Conservation (phyloP, 306 rosid genomes). For the Inga laurina region DNA sequence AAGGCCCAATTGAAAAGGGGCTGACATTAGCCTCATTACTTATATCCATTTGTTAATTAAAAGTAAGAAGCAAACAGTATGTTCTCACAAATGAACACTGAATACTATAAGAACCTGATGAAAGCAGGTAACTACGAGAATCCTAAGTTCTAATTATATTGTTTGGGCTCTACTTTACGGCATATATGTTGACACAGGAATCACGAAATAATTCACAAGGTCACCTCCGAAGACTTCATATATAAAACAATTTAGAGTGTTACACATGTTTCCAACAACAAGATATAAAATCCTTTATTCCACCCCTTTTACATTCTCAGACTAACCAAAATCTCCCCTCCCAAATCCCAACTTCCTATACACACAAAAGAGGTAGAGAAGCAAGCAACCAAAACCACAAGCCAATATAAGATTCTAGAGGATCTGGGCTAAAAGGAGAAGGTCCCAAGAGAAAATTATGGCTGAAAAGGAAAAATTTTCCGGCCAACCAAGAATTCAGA, state of each 20-base stretch:
- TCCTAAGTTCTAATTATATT: conserved; percentile 15
- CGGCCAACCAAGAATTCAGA: neutral
- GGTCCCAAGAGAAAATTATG: neutral
- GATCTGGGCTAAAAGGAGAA: neutral
- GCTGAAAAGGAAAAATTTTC: neutral
- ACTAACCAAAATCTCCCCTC: neutral
- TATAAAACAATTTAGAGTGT: neutral
- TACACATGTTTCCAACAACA: neutral
- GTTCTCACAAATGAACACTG: conserved; percentile 20
- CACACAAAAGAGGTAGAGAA: neutral
- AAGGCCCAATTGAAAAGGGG: conserved; percentile 79
- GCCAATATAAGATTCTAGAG: neutral
- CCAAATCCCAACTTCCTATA: neutral
- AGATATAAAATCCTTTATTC: neutral
- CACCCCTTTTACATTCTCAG: neutral
- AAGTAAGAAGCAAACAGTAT: neutral
- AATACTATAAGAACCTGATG: neutral
- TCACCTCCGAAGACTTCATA: neutral
- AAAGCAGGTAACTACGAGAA: conserved; percentile 21
- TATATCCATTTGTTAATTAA: conserved; percentile 64
- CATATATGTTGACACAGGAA: neutral
- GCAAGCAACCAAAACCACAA: neutral
- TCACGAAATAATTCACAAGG: neutral
- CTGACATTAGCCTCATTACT: conserved; percentile 82
- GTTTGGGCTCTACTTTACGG: conserved; percentile 8